Base-by-base conservation (phyloP, 2,329 filamentous ascomycete genomes). In the Talaromyces marneffei region DNA sequence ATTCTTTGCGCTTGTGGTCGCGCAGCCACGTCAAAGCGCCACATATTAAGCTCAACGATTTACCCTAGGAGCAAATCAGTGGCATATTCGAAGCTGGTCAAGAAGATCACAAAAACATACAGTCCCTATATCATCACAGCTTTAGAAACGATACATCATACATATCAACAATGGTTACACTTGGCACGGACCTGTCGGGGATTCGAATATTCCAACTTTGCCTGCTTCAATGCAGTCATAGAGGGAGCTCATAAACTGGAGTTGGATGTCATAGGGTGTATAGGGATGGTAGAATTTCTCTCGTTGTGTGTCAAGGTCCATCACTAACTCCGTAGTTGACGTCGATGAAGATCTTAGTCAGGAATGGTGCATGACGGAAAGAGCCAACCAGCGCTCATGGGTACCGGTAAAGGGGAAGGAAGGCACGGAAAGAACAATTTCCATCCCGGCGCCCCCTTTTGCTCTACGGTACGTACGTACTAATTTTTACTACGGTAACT, bases 21-120 rank as follows among this genome's bases (percentile, higher is more conserved):
- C 92, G 87, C n/a, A 97, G 80, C 92, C 92, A 97, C 2, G 92
- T 96, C 69, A 97, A 75, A 5, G 92, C 87, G 42, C 88, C 89
- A 71, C 92, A 97, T 65, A 97, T 94, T 29, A 97, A 81, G 66
- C 92, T 96, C 48, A 97, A 77, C 1, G 92, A 96, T 82, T 97
- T 97, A 48, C 92, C 92, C 81, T 89, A 65, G 53, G 60, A 54
- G 12, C 39, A 9, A 16, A 33, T 63, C 31, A 61, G 62, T 39
- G n/a, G 20, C 35, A 25, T 39, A 10, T 60, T 10, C 20, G 18
- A 25, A 1, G 16, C 12, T 33, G 14, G 16, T 52, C 9, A 52
- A 37, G 12, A 16, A 31, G 6, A 9, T 23, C 20, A 6, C 9
- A 6, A 31, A n/a, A 58, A 48, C 53, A 31, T 58, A 62, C 60